These are phyloP conservation scores for Ostreobium quekettii DNA, from an alignment of 139 green algal species.

Conservation along the genomic window DNA sequence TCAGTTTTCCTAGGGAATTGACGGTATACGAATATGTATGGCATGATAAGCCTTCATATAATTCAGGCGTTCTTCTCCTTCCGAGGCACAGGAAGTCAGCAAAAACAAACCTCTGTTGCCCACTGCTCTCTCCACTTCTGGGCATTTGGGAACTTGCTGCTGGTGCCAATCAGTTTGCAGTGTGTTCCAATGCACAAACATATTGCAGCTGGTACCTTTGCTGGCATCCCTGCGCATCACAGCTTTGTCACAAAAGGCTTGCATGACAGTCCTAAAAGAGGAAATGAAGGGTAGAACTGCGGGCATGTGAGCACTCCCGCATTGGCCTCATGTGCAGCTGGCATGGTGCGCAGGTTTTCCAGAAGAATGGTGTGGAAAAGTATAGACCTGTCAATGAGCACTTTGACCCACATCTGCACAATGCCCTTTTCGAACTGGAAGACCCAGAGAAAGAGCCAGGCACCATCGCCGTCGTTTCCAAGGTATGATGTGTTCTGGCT, in stretches of 20 bases:
- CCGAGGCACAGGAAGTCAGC: not conserved
- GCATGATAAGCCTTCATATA: no score
- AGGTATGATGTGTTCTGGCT: constrained; percentile 38
- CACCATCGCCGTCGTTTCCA: constrained; percentile 68
- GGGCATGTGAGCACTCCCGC: not conserved
- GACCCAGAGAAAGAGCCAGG: constrained; percentile 63
- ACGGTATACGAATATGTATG: no score
- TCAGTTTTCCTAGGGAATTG: no score
- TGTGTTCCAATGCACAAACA: not conserved
- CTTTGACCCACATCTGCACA: constrained; percentile 95
- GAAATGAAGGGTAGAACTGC: not conserved
- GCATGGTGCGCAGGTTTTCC: constrained; percentile 47
- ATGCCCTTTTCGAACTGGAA: constrained; percentile 81
- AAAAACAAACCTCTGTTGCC: not conserved
- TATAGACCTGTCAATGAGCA: constrained; percentile 62
- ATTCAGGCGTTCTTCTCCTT: not conserved
- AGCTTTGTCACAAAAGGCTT: not conserved
- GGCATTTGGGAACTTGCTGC: not conserved
- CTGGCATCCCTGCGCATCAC: not conserved
- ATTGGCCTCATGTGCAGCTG: not conserved
- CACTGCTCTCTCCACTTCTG: not conserved
- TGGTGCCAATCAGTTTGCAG: not conserved
- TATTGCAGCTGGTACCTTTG: not conserved
- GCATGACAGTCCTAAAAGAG: not conserved
- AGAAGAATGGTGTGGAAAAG: constrained; percentile 57